phyloP scores from a whole-genome alignment of 2,329 filamentous ascomycete species.

The Aspergillaceae sp. region DNA sequence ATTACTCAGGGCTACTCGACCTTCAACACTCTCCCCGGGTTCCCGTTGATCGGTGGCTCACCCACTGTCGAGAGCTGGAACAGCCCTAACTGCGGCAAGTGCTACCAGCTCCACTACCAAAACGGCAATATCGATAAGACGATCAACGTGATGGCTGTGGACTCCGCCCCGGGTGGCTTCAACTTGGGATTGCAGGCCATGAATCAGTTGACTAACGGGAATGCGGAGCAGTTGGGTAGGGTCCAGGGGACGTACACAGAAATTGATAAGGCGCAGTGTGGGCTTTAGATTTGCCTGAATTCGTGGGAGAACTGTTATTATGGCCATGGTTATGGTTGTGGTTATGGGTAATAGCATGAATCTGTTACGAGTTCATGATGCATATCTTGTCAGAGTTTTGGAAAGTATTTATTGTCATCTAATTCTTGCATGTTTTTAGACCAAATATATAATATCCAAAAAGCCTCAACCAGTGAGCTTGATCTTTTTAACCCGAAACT shows the following conservation, averaged over 20 bases:
- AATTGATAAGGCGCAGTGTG: conserved; percentile 12
- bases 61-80: conserved; percentile 42
- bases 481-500: too few relatives aligned
- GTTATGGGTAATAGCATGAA: too few relatives aligned
- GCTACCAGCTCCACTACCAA: conserved; percentile 44
- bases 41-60: conserved; percentile 44
- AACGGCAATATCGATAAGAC: conserved; percentile 26
- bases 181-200: conserved; percentile 43
- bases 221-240: conserved; percentile 38
- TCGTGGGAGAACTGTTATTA: background rate
- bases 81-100: conserved; percentile 43
- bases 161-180: conserved; percentile 39
- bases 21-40: conserved; percentile 38
- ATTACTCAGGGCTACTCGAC: conserved; percentile 26
- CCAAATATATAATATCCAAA: too few relatives aligned
- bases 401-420: too few relatives aligned
- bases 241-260: conserved; percentile 25
- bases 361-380: too few relatives aligned
- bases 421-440: too few relatives aligned
- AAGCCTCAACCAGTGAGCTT: too few relatives aligned
- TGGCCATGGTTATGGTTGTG: too few relatives aligned
- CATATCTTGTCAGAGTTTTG: too few relatives aligned
- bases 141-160: conserved; percentile 44
- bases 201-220: conserved; percentile 40
- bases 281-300: background rate